A percentile compares a stretch with the other conserved stretches of the same genome.
phyloP scores from a whole-genome alignment of 2,329 filamentous ascomycete genomes.

The Periconia sp. region DNA sequence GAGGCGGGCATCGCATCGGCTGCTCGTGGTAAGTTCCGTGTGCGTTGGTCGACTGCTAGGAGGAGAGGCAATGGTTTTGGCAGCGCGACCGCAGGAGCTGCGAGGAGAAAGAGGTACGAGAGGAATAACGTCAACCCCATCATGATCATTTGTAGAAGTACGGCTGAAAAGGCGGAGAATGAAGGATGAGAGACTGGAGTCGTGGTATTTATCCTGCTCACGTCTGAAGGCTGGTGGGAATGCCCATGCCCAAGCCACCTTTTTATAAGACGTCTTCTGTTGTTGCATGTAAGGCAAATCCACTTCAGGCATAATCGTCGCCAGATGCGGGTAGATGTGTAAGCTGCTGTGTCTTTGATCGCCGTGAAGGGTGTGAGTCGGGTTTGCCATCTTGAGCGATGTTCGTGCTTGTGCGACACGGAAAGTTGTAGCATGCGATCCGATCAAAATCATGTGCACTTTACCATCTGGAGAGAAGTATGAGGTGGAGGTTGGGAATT shows the following conservation, averaged over 20 bases:
- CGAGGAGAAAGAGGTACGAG: constrained; percentile 4
- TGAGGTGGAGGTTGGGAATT: too few relatives aligned
- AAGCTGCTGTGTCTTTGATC: too few relatives aligned
- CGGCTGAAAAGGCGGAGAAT: not conserved
- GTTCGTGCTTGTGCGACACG: too few relatives aligned
- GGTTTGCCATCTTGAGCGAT: too few relatives aligned
- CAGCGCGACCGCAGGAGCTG: not conserved
- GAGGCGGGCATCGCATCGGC: not conserved
- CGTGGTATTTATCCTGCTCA: not conserved
- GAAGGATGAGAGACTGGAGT: not conserved
- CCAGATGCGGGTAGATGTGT: too few relatives aligned
- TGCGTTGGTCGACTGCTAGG: not conserved
- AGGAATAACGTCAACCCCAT: not conserved
- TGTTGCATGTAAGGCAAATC: not conserved
- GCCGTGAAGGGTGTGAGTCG: too few relatives aligned
- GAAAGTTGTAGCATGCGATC: too few relatives aligned
- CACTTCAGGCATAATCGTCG: too few relatives aligned
- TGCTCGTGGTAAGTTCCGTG: too few relatives aligned
- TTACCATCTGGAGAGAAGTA: too few relatives aligned
- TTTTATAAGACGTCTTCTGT: not conserved
- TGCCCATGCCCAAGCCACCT: not conserved
- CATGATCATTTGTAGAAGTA: not conserved
- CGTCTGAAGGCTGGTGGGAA: constrained; percentile 3
- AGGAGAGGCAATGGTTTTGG: not conserved
- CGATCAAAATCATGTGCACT: too few relatives aligned